Conservation (phyloP, 78 protist species). For the slime mould (Dictyostelium discoideum) region DNA sequence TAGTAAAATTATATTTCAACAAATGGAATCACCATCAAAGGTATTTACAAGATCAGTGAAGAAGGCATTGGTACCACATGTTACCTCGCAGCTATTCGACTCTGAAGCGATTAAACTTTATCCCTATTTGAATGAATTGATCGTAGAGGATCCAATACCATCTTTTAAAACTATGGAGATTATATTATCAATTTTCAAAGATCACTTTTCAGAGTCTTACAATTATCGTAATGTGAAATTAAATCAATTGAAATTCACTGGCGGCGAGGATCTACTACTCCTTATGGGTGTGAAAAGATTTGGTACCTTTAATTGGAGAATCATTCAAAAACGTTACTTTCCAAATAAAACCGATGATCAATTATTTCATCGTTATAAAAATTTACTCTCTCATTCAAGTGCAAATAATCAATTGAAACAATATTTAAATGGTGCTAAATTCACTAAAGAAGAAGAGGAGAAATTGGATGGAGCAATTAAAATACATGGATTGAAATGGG, state of each 20-base stretch:
- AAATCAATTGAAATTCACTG: slow-evolving; percentile 29
- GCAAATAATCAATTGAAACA: slow-evolving; percentile 28
- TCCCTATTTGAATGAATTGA: slow-evolving; percentile 30
- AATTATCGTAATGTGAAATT: background rate
- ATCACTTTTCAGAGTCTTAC: background rate
- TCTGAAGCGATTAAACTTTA: slow-evolving; percentile 29
- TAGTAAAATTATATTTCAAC: background rate
- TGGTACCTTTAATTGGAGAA: slow-evolving; percentile 19
- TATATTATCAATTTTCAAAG: slow-evolving; percentile 26
- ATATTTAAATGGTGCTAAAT: background rate
- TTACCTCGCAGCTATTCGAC: background rate
- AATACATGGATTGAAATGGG: slow-evolving; percentile 20
- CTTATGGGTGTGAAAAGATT: slow-evolving; percentile 34
- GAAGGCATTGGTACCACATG: slow-evolving; percentile 17
- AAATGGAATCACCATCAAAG: slow-evolving; percentile 63
- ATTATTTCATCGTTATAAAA: slow-evolving; percentile 61
- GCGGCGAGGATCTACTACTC: slow-evolving; percentile 42
- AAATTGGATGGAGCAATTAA: background rate
- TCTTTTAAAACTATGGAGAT: slow-evolving; percentile 43
- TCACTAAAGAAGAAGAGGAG: slow-evolving; percentile 20
- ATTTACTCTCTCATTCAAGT: background rate
- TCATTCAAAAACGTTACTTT: background rate
- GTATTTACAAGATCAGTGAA: slow-evolving; percentile 40
- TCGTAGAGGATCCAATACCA: slow-evolving; percentile 44
- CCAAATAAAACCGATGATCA: slow-evolving; percentile 58